Evolutionary conservation across 805 yeast genomes (phyloP).

Genomic region (Yamadazyma scolyti): DNA sequence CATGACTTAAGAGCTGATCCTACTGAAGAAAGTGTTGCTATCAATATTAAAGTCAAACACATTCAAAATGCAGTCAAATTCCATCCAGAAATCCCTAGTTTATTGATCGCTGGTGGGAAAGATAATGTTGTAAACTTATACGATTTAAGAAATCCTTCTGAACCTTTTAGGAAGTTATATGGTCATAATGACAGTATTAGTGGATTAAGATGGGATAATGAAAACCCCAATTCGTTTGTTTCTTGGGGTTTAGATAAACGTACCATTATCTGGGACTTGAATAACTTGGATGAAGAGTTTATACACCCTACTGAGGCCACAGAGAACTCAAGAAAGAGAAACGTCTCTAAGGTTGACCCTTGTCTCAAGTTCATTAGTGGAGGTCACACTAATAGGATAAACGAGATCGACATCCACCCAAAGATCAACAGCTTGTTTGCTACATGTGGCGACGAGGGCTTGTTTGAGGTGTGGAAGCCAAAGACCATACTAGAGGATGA

Average conservation of each 20-base stretch:
- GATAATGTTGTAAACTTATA: conserved; percentile 72
- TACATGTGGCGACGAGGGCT: conserved; percentile 71
- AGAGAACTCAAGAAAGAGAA: conserved; percentile 44
- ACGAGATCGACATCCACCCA: conserved; percentile 69
- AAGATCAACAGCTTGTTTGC: conserved; percentile 53
- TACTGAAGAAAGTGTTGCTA: conserved; percentile 33
- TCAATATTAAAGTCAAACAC: conserved; percentile 44
- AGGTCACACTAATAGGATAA: conserved; percentile 72
- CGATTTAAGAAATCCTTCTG: conserved; percentile 63
- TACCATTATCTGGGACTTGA: conserved; percentile 72
- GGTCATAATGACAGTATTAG: conserved; percentile 54
- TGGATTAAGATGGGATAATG: conserved; percentile 49
- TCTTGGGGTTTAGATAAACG: conserved; percentile 65
- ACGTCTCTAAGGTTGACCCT: conserved; percentile 54
- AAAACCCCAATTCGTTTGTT: conserved; percentile 48
- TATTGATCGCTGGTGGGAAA: conserved; percentile 74
- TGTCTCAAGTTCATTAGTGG: conserved; percentile 79
- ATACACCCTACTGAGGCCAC: conserved; percentile 23
- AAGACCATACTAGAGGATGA: conserved; percentile 43
- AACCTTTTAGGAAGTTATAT: conserved; percentile 59
- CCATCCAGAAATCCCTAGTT: conserved; percentile 49
- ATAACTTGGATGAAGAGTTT: conserved; percentile 53
- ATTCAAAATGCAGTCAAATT: conserved; percentile 69
- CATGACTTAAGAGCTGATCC: conserved; percentile 53
- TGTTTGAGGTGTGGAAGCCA: conserved; percentile 76